phyloP scores from a whole-genome alignment of 352 stramenopile genomes.

The Phytophthora hibernalis region DNA sequence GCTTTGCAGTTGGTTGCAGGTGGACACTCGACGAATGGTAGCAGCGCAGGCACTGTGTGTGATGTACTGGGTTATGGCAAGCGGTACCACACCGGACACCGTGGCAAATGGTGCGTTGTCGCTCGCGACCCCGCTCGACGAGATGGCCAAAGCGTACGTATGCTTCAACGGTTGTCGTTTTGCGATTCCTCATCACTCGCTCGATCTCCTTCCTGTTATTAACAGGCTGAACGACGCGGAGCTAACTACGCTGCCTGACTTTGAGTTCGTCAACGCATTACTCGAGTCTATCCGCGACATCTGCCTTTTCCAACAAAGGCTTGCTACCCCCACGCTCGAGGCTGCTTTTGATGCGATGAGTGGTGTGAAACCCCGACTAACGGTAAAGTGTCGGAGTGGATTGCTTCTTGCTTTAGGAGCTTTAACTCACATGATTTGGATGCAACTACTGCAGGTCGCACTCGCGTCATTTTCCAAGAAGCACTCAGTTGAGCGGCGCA shows the following conservation, averaged over 20 bases:
- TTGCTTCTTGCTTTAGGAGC: neutral
- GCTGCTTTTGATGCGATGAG: constrained; percentile 49
- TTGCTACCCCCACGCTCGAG: constrained; percentile 38
- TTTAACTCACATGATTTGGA: neutral
- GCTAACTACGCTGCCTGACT: constrained; percentile 49
- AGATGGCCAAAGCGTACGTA: constrained; percentile 44
- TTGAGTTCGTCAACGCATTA: constrained; percentile 59
- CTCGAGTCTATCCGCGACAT: constrained; percentile 72
- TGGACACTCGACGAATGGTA: constrained; percentile 35
- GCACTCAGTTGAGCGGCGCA: constrained; percentile 42
- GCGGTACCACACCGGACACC: constrained; percentile 15
- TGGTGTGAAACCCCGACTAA: constrained; percentile 62
- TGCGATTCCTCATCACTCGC: neutral
- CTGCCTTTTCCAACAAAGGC: constrained; percentile 42
- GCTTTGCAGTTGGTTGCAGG: constrained; percentile 50
- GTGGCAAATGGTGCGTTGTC: constrained; percentile 30
- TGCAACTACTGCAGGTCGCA: constrained; percentile 20
- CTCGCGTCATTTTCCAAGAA: constrained; percentile 38
- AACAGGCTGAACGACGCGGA: constrained; percentile 48
- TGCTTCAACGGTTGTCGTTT: neutral
- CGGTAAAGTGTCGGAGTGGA: constrained; percentile 36
- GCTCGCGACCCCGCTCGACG: constrained; percentile 35
- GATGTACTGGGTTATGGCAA: constrained; percentile 44
- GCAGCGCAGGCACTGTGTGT: constrained; percentile 49
- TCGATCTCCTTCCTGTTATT: neutral